Evolutionary conservation across 2,329 filamentous ascomycete genomes (phyloP).

Genomic region (Dryadomyces quercivorus): DNA sequence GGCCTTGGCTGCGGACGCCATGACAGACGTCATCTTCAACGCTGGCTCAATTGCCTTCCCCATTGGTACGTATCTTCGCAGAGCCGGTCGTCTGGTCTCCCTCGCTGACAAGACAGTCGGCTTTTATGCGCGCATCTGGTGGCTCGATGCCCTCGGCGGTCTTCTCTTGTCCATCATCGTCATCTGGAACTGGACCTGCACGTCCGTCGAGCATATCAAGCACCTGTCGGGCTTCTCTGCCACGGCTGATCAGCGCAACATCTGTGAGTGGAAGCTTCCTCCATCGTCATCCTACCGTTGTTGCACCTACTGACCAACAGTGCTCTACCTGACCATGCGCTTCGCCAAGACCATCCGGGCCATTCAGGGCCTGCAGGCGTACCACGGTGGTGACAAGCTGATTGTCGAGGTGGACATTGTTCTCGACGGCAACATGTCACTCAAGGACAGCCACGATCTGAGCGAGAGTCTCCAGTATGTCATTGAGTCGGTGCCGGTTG

Average conservation of each 20-base stretch:
- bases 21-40: constrained; percentile 70
- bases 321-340: constrained; percentile 86
- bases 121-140: constrained; percentile 68
- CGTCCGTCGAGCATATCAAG: constrained; percentile 64
- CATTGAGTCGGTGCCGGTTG: constrained; percentile 69
- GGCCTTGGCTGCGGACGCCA: constrained; percentile 40
- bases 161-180: constrained; percentile 67
- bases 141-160: constrained; percentile 70
- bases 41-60: constrained; percentile 81
- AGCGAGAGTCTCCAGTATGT: constrained; percentile 71
- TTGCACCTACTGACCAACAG: constrained; percentile 13
- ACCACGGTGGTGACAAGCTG: constrained; percentile 75
- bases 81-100: too few relatives aligned
- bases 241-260: constrained; percentile 68
- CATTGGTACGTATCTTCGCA: constrained; percentile 33
- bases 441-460: constrained; percentile 73
- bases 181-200: constrained; percentile 67
- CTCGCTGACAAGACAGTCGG: constrained; percentile 35
- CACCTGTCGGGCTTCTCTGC: constrained; percentile 71
- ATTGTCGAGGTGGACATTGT: constrained; percentile 77
- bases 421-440: constrained; percentile 59
- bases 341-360: constrained; percentile 80
- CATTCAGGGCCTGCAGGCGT: constrained; percentile 75
- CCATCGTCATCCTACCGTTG: neutral
- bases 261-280: constrained; percentile 27